Percentiles rank a stretch among this genome's conserved stretches.
phyloP scores from a whole-genome alignment of 768 basidiomycete genomes.

The Neoboletus magnificus region DNA sequence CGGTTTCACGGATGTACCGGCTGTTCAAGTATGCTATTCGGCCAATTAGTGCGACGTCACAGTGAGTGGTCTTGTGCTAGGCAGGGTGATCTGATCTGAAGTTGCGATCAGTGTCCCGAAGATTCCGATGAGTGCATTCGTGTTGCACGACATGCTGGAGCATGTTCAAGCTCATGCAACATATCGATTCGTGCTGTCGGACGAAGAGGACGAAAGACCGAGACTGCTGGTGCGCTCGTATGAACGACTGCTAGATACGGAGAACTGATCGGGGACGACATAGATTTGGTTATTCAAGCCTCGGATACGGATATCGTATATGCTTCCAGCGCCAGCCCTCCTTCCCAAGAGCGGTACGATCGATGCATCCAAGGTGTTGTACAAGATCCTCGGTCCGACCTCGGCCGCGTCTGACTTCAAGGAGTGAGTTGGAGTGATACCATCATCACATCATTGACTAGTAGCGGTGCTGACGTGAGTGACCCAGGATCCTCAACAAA shows the following conservation, averaged over 20 bases:
- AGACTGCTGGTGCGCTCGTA: constrained; percentile 63
- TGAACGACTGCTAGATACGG: background rate
- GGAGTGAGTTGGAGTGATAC: constrained; percentile 10
- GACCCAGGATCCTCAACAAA: constrained; percentile 52
- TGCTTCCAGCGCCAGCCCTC: constrained; percentile 48
- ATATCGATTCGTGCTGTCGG: constrained; percentile 85
- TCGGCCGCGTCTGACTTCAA: constrained; percentile 38
- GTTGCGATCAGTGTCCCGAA: constrained; percentile 30
- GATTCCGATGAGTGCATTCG: constrained; percentile 79
- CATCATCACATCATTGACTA: background rate
- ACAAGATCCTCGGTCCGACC: constrained; percentile 67
- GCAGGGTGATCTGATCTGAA: background rate
- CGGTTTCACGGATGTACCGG: constrained; percentile 50
- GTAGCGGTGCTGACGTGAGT: background rate
- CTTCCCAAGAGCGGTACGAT: constrained; percentile 63
- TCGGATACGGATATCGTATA: constrained; percentile 74
- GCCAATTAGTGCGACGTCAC: constrained; percentile 55
- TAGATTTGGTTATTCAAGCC: constrained; percentile 98
- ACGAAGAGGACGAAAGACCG: constrained; percentile 81
- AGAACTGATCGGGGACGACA: background rate
- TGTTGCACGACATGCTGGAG: constrained; percentile 89
- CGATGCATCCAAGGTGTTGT: constrained; percentile 80
- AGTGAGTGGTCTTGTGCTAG: constrained; percentile 45
- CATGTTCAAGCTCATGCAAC: constrained; percentile 89
- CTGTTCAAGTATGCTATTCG: constrained; percentile 84